Base-by-base conservation (phyloP, 2,329 filamentous ascomycete species). In the Ceratocystis papillata region DNA sequence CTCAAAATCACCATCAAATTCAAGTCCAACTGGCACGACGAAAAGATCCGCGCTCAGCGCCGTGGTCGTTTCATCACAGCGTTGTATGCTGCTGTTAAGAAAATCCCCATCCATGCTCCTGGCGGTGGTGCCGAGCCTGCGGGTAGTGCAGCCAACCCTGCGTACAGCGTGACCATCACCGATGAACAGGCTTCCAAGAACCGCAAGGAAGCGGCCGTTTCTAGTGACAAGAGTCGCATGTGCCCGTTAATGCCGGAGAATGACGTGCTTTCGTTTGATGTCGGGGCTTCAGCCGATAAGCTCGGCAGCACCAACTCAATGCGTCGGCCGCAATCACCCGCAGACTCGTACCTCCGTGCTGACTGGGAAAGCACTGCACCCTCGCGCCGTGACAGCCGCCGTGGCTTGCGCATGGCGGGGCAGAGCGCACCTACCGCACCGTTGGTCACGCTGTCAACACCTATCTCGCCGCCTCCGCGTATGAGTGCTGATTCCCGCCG, bases 61-160 rank as follows among this genome's bases (percentile, higher is more conserved):
- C 86, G 93, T 68, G 95, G 89, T 74, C 97, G 96, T 76, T 97
- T 99, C 78, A 96, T 97, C 86, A 96, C 92, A 73, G 94, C 94
- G 0, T 79, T 99, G 67, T 87, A 94, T 3, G 76, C 91, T 7
- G 91, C 93, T 2, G 78, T 96, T 67, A 89, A 90, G 76, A 91
- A 87, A 77, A 82, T 99, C 20, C 93, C 92, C 8, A 93, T 99
- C 72, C 83, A 90, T 71, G 85, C 79, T 22, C 93, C 93, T 66
- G 91, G 87, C 50, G 91, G 88, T 67, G 89, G 86, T 66, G 78
- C 77, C 66, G 83, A 85, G 66, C 70, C 80, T 46, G 77, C 86
- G 1, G 85, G 85, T 67, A 83, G 82, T 50, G 82, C 88, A 5
- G 84, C 80, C 41, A 94, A 95, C 75, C 92, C 92, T 0, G 79